phyloP scores from a whole-genome alignment of 768 basidiomycete genomes.

The Chiua virens region DNA sequence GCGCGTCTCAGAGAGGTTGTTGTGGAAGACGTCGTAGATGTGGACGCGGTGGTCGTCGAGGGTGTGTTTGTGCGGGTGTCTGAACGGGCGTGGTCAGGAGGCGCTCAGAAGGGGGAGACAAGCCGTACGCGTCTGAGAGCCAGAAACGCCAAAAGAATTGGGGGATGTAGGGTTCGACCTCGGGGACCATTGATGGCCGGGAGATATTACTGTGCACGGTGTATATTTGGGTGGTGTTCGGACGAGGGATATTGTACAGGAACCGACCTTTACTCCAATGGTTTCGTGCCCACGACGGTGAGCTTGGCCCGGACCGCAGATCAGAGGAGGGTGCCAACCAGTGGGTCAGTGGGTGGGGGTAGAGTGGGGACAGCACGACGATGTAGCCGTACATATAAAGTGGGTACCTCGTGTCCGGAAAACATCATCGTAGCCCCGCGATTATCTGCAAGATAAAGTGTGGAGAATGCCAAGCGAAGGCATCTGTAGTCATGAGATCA shows the following conservation, averaged over 20 bases:
- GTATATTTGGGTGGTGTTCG: background rate
- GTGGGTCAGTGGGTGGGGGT: background rate
- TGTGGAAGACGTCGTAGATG: slow-evolving; percentile 52
- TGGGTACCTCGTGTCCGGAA: slow-evolving; percentile 7
- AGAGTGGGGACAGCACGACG: slow-evolving; percentile 5
- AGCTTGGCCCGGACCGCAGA: background rate
- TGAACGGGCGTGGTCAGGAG: background rate
- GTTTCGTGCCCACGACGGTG: background rate
- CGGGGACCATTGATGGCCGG: background rate
- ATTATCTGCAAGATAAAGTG: background rate
- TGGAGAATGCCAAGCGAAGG: too few species aligned
- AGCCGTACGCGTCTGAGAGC: slow-evolving; percentile 43
- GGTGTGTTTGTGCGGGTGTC: slow-evolving; percentile 31
- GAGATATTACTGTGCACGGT: too few species aligned
- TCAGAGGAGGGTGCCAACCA: background rate
- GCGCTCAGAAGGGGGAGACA: too few species aligned
- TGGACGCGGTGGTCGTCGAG: slow-evolving; percentile 44
- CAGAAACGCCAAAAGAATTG: slow-evolving; percentile 51
- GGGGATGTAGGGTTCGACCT: slow-evolving; percentile 42
- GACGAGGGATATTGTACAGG: background rate
- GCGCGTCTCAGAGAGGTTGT: slow-evolving; percentile 47
- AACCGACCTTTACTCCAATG: too few species aligned
- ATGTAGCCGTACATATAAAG: slow-evolving; percentile 4
- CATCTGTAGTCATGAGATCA: slow-evolving; percentile 10
- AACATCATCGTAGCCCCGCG: slow-evolving; percentile 14